Conservation (phyloP, 352 stramenopile genomes). For the Globisporangium abappressorium region DNA sequence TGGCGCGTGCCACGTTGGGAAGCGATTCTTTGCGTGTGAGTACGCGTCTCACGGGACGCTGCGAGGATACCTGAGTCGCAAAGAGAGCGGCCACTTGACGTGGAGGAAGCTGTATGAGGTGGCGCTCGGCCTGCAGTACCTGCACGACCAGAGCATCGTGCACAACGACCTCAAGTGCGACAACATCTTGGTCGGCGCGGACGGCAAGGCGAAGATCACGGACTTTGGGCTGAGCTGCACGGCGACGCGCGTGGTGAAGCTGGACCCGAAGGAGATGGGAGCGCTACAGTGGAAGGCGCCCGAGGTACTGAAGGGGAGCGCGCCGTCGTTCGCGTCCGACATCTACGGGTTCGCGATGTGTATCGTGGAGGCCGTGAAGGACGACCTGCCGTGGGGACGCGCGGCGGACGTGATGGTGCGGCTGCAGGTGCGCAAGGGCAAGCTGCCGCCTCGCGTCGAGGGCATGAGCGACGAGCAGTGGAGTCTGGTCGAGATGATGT, state of each 20-base stretch:
- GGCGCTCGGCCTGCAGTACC: conserved; percentile 22
- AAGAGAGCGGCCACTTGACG: background rate
- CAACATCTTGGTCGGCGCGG: conserved; percentile 19
- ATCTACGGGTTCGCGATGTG: conserved; percentile 41
- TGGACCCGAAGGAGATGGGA: conserved; percentile 1
- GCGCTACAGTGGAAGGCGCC: conserved; percentile 25
- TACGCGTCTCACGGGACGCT: conserved; percentile 27
- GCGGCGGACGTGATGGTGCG: conserved; percentile 19
- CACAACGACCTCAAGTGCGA: conserved; percentile 25
- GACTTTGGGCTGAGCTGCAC: conserved; percentile 23
- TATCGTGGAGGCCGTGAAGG: conserved; percentile 30
- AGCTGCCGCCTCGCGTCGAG: conserved; percentile 20
- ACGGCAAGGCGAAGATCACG: conserved; percentile 21
- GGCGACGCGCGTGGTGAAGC: background rate
- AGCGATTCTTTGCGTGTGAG: conserved; percentile 36
- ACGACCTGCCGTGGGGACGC: conserved; percentile 22
- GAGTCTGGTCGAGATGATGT: conserved; percentile 25
- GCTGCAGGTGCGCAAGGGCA: conserved; percentile 19
- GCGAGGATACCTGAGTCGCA: conserved; percentile 19
- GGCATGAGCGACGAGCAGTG: conserved; percentile 34
- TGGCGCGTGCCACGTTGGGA: conserved; percentile 34
- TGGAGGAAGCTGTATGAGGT: conserved; percentile 25
- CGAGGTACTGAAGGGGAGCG: conserved; percentile 23
- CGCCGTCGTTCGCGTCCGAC: conserved; percentile 26
- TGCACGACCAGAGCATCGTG: conserved; percentile 19